Percentiles rank a stretch among this genome's conserved stretches.
Evolutionary conservation across 129 eudicot species (phyloP).

Genomic region (carrot (Daucus carota)): DH1_v3.0 NC_030386.2:31999001-31999500

Average conservation of each 20-base stretch:
- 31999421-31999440: slow-evolving; percentile 80
- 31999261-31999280: slow-evolving; percentile 3
- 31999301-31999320: slow-evolving; percentile 19
- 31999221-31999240: neutral
- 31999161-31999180: no score
- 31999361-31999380: slow-evolving; percentile 23
- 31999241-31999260: slow-evolving; percentile 11
- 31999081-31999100: no score
- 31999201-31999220: neutral
- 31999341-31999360: slow-evolving; percentile 49
- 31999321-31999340: slow-evolving; percentile 36
- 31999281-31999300: slow-evolving; percentile 27
- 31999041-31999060: no score
- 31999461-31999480: slow-evolving; percentile 16
- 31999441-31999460: slow-evolving; percentile 67
- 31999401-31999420: slow-evolving; percentile 18
- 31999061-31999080: no score
- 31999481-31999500: slow-evolving; percentile 5
- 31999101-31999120: no score
- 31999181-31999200: neutral
- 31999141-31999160: no score
- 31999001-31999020: no score
- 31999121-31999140: no score
- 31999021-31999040: no score
- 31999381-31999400: neutral